Percentiles rank a stretch among this genome's conserved stretches.
Conservation (phyloP, 78 protist species). For the Dictyostelium capitatum region DNA sequence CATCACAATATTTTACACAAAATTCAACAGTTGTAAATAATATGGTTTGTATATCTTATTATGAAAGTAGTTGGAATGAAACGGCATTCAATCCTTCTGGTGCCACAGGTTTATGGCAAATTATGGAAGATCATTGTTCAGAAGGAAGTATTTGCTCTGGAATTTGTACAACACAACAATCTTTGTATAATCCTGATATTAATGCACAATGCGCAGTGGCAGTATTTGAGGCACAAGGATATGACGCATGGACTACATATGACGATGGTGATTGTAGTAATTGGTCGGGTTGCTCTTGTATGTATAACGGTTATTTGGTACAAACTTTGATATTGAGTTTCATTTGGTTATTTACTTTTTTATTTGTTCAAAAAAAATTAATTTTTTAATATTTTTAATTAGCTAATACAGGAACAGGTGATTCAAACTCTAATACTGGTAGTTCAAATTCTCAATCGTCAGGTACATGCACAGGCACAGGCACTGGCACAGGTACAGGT, state of each 20-base stretch:
- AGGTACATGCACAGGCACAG: neutral
- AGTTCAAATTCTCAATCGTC: neutral
- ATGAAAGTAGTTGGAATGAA: neutral
- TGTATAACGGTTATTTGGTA: neutral
- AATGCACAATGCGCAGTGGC: neutral
- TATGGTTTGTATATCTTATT: neutral
- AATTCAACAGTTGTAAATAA: neutral
- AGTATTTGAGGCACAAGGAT: neutral
- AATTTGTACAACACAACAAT: neutral
- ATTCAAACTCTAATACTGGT: neutral
- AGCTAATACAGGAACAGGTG: neutral
- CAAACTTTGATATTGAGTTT: too few species aligned
- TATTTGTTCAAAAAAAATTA: neutral
- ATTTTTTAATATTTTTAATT: neutral
- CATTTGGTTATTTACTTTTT: too few species aligned
- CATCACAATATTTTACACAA: neutral
- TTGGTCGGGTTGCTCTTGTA: neutral
- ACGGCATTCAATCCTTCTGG: neutral
- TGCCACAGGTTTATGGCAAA: constrained; percentile 4
- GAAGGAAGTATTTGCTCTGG: neutral
- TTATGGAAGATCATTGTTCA: neutral
- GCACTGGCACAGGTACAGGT: neutral
- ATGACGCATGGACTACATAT: neutral
- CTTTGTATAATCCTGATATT: neutral
- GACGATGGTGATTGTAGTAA: neutral